A percentile compares a stretch with the other conserved stretches of the same genome.
Conservation (phyloP, 1,284 basidiomycete species). For the Leccinum subrobustum region DNA sequence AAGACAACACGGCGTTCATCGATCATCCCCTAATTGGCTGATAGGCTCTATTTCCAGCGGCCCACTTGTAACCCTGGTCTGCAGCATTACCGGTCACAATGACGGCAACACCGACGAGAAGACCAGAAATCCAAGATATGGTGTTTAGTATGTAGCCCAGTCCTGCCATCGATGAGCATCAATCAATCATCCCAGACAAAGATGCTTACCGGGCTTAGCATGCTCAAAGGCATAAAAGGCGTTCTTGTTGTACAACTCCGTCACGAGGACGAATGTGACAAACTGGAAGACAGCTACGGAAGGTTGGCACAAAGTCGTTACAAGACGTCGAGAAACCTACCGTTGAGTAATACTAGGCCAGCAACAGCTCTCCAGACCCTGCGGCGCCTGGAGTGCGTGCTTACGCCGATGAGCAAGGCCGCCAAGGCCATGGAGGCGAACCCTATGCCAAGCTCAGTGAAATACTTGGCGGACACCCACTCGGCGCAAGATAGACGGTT, state of each 20-base stretch:
- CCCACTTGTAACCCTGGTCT: conserved; percentile 67
- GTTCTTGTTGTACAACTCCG: conserved; percentile 52
- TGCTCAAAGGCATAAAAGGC: conserved; percentile 52
- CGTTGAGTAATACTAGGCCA: conserved; percentile 57
- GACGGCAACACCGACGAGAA: conserved; percentile 53
- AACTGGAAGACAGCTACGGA: conserved; percentile 57
- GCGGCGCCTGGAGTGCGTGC: conserved; percentile 66
- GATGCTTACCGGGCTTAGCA: conserved; percentile 55
- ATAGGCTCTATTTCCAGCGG: conserved; percentile 72
- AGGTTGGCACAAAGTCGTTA: neutral
- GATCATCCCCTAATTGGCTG: conserved; percentile 43
- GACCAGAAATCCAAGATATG: conserved; percentile 58
- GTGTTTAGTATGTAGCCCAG: conserved; percentile 56
- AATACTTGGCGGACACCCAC: conserved; percentile 71
- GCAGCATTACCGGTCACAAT: conserved; percentile 66
- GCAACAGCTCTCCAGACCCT: conserved; percentile 74
- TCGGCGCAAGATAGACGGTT: conserved; percentile 60
- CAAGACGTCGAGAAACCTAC: conserved; percentile 36
- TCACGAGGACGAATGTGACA: conserved; percentile 62
- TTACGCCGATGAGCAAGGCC: conserved; percentile 64
- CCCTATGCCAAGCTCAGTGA: conserved; percentile 58
- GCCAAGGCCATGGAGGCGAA: conserved; percentile 58
- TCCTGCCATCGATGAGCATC: conserved; percentile 38
- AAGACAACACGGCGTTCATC: conserved; percentile 14
- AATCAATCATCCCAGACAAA: neutral